These are phyloP conservation scores for Trichoderma atroviride DNA, from an alignment of 2,329 filamentous ascomycete species.

Conservation along the genomic window DNA sequence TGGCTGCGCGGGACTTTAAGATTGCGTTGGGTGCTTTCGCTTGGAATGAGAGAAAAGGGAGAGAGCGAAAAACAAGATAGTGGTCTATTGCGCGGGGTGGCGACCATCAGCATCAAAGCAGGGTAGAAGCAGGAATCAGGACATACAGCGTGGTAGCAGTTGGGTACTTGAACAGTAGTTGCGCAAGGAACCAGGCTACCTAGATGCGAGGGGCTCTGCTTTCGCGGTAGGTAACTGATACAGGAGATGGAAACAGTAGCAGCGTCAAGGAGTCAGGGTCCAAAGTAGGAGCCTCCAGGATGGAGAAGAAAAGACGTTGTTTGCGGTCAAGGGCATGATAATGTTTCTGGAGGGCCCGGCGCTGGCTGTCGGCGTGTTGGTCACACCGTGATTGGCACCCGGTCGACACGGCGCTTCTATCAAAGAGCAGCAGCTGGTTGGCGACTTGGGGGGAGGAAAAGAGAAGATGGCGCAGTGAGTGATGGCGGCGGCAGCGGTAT, in stretches of 20 bases:
- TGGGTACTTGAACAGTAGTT: neutral
- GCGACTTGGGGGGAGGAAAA: slow-evolving; percentile 2
- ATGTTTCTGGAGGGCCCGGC: slow-evolving; percentile 29
- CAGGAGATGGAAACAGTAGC: neutral
- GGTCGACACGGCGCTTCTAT: slow-evolving; percentile 16
- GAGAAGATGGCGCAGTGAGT: neutral
- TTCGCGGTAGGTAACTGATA: neutral
- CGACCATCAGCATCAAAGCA: slow-evolving; percentile 24
- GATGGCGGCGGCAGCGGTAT: neutral
- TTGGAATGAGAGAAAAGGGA: slow-evolving; percentile 20
- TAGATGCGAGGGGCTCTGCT: slow-evolving; percentile 1
- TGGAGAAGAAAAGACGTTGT: slow-evolving; percentile 44
- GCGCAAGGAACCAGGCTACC: neutral
- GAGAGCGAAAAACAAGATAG: slow-evolving; percentile 3
- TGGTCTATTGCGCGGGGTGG: slow-evolving; percentile 24
- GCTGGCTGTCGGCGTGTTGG: slow-evolving; percentile 24
- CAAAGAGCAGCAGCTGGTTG: neutral
- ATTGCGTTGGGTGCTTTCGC: slow-evolving; percentile 24
- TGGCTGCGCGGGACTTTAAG: slow-evolving; percentile 15
- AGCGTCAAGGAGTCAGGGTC: slow-evolving; percentile 45
- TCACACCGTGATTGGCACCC: slow-evolving; percentile 24
- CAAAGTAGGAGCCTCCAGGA: slow-evolving; percentile 46
- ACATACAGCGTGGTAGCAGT: neutral
- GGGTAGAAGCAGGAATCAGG: slow-evolving; percentile 8
- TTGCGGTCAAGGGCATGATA: slow-evolving; percentile 47